phyloP scores from a whole-genome alignment of 164 flowering plant genomes.

The Sextonia rubra region DNA sequence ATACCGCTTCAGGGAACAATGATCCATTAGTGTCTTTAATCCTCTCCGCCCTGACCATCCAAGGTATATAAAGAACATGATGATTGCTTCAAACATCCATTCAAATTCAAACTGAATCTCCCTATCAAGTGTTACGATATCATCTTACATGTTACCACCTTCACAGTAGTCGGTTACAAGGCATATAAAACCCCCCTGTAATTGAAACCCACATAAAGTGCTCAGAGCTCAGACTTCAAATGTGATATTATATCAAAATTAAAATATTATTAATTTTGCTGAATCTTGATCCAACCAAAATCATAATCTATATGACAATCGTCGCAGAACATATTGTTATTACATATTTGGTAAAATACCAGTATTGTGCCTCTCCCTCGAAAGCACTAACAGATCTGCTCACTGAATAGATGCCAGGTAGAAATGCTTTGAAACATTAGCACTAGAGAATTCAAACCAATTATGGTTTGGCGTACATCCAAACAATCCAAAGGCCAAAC shows the following conservation, averaged over 20 bases:
- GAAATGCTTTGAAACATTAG: neutral
- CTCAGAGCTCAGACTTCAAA: neutral
- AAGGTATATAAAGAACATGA: neutral
- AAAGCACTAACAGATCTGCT: neutral
- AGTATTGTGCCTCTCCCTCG: neutral
- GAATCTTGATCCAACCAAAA: neutral
- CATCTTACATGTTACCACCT: constrained; percentile 42
- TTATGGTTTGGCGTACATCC: neutral
- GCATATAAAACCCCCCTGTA: constrained; percentile 31
- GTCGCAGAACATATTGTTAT: neutral
- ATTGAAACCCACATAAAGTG: neutral
- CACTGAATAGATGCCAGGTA: neutral
- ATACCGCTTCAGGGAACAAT: constrained; percentile 34
- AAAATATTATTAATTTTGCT: neutral
- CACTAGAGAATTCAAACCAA: neutral
- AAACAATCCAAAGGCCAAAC: neutral
- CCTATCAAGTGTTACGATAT: neutral
- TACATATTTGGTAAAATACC: neutral
- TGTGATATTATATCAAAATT: neutral
- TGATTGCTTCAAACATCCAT: neutral
- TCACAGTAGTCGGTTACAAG: constrained; percentile 38
- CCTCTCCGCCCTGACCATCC: constrained; percentile 24
- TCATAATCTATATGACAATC: neutral
- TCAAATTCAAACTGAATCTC: neutral
- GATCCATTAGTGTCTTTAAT: constrained; percentile 32